A percentile compares a stretch with the other conserved stretches of the same genome.
Conservation (phyloP, 2,329 filamentous ascomycete genomes). For the Penicillium hordei region DNA sequence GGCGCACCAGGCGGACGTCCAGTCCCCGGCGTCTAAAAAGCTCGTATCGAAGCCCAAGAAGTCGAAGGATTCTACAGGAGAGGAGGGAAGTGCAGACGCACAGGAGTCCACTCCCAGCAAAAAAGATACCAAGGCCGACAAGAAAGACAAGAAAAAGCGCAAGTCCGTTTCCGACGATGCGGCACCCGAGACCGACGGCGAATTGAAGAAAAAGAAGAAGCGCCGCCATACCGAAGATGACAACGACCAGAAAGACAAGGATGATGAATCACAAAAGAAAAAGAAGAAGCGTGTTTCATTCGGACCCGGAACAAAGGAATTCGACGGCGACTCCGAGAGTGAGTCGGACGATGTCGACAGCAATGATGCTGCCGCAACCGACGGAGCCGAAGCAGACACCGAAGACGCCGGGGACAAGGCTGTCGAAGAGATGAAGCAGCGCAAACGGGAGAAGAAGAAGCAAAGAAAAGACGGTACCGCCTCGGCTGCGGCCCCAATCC, state of each 20-base stretch:
- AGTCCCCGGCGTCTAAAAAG: conserved; percentile 57
- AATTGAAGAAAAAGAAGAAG: conserved; percentile 24
- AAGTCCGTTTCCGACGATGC: conserved; percentile 17
- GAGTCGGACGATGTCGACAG: conserved; percentile 7
- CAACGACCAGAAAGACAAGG: conserved; percentile 14
- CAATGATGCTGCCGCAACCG: conserved; percentile 10
- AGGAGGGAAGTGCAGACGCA: conserved; percentile 23
- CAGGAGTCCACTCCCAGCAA: conserved; percentile 3
- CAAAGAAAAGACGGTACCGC: conserved; percentile 21
- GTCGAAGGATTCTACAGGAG: conserved; percentile 37
- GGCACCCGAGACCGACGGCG: conserved; percentile 20
- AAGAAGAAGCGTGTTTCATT: conserved; percentile 63
- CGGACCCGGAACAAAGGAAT: conserved; percentile 60
- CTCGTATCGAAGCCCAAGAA: conserved; percentile 61
- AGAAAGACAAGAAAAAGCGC: conserved; percentile 26
- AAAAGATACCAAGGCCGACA: conserved; percentile 16
- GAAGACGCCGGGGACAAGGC: conserved; percentile 23
- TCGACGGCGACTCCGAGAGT: conserved; percentile 48
- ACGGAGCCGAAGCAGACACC: conserved; percentile 18
- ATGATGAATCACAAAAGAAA: conserved; percentile 18
- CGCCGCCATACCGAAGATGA: conserved; percentile 23
- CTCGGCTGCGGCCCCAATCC: conserved; percentile 19
- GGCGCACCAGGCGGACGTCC: conserved; percentile 5
- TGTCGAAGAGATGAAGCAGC: conserved; percentile 33
- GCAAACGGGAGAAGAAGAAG: conserved; percentile 32